Evolutionary conservation across 768 basidiomycete species (phyloP), one percentile per base, ranked within the genome.

Genomic region (Polyporus arcularius): DNA sequence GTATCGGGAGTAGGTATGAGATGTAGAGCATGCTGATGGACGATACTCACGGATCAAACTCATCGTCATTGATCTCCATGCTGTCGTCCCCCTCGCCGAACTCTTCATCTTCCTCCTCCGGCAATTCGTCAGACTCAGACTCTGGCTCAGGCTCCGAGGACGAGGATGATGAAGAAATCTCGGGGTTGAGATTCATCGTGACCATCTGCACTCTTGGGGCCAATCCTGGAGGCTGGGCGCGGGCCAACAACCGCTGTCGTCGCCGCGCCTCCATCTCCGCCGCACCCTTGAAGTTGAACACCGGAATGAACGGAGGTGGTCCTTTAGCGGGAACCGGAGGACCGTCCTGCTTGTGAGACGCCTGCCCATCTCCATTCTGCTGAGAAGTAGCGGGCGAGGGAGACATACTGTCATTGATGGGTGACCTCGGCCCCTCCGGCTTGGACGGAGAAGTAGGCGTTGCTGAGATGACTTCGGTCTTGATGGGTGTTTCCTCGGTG

Each of bases 181-280:
- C 80, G 0, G 76, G 75, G 58, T 86, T 85, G 16, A 82, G 75
- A 53, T 80, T 78, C 49, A 63, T 57, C 0, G 70, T 57, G 4
- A 68, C 62, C 48, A 69, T 70, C 5, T 77, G 75, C 26, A 74
- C 70, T n/a, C 73, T 65, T n/a, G 72, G 74, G 38, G 70, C 65
- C 1, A 70, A 60, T 3, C 72, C 67, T 3, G 76, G 72, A n/a
- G 71, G 80, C 60, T 40, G 73, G 70, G 15, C 80, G 74, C 89
- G 82, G 4, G 87, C 87, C 42, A 82, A 83, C 78, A 94, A 83
- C 12, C 92, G 80, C 42, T 81, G 72, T 57, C 81, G 80, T 28
- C 92, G 75, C 15, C 91, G 78, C 4, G 81, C 84, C 63, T 92
- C 92, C 91, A 93, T 93, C 71, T 94, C 90, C n/a, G 85, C 91